Conservation (phyloP, 108 stramenopile species). For the Cylindrotheca closterium region DNA sequence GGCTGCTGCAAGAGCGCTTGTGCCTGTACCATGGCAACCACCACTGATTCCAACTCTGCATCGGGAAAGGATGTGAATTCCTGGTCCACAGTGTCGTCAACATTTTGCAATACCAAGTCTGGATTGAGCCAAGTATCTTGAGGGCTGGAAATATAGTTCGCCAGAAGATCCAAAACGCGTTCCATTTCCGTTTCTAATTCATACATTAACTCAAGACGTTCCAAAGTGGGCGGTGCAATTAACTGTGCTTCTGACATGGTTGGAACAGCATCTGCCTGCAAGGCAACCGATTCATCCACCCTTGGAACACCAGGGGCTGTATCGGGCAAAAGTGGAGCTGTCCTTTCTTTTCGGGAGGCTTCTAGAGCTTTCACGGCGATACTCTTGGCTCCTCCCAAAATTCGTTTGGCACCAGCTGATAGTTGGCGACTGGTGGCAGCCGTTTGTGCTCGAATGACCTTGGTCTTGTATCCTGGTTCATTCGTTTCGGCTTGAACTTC, state of each 20-base stretch:
- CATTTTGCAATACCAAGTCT: constrained; percentile 19
- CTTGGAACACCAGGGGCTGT: background rate
- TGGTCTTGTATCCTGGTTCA: constrained; percentile 72
- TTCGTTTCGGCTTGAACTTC: constrained; percentile 66
- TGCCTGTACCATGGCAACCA: background rate
- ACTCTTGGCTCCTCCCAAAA: constrained; percentile 26
- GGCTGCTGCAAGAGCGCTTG: background rate
- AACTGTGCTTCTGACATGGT: background rate
- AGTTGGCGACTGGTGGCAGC: constrained; percentile 32
- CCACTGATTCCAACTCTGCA: background rate
- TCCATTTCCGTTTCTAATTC: background rate
- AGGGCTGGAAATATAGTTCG: constrained; percentile 51
- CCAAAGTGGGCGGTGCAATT: constrained; percentile 3
- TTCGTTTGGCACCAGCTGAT: constrained; percentile 35
- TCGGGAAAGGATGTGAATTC: background rate
- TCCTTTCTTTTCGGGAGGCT: background rate
- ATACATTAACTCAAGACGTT: background rate
- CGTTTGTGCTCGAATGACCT: constrained; percentile 53
- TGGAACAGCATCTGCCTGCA: background rate
- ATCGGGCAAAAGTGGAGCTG: background rate
- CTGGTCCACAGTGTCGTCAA: background rate
- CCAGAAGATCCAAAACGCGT: constrained; percentile 33
- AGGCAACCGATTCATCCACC: background rate
- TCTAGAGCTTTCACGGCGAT: background rate
- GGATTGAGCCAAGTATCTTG: constrained; percentile 57